Conservation (phyloP, 1,139 yeast species). For the Yamadazyma dushanensis region DNA sequence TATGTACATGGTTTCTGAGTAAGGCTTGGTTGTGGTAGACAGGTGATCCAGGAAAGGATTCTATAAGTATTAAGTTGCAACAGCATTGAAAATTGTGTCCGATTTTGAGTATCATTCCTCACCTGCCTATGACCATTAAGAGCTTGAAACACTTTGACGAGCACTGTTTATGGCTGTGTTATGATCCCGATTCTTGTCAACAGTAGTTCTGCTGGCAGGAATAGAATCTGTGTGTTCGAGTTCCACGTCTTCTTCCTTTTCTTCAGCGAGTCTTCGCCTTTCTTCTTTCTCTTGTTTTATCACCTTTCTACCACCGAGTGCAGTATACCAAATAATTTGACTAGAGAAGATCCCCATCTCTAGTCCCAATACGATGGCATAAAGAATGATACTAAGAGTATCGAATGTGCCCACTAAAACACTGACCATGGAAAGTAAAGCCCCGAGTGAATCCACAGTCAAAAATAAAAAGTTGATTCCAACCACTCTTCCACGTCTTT, state of each 20-base stretch:
- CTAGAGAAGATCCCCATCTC: conserved; percentile 77
- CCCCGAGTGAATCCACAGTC: conserved; percentile 77
- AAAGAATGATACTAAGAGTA: conserved; percentile 73
- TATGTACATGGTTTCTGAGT: too few species aligned
- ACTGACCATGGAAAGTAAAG: conserved; percentile 70
- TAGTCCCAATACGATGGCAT: conserved; percentile 66
- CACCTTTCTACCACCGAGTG: conserved; percentile 41
- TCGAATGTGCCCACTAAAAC: conserved; percentile 65
- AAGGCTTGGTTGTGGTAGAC: too few species aligned
- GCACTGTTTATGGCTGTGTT: not conserved
- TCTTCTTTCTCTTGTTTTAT: conserved; percentile 25
- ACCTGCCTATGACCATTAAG: too few species aligned
- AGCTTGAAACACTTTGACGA: not conserved
- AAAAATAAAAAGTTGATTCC: conserved; percentile 88
- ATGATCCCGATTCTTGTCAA: not conserved
- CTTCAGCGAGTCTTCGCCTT: conserved; percentile 9
- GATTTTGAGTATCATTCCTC: too few species aligned
- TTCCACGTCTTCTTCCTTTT: conserved; percentile 2
- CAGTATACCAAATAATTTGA: conserved; percentile 67
- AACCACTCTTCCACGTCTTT: conserved; percentile 78
- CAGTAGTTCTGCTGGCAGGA: not conserved
- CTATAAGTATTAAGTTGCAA: too few species aligned
- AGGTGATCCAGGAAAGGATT: too few species aligned
- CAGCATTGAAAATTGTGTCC: too few species aligned
- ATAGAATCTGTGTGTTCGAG: not conserved